A percentile compares a stretch with the other conserved stretches of the same genome.
Conservation (phyloP, 257 asterid species). For the Forsythia suspensa region DNA sequence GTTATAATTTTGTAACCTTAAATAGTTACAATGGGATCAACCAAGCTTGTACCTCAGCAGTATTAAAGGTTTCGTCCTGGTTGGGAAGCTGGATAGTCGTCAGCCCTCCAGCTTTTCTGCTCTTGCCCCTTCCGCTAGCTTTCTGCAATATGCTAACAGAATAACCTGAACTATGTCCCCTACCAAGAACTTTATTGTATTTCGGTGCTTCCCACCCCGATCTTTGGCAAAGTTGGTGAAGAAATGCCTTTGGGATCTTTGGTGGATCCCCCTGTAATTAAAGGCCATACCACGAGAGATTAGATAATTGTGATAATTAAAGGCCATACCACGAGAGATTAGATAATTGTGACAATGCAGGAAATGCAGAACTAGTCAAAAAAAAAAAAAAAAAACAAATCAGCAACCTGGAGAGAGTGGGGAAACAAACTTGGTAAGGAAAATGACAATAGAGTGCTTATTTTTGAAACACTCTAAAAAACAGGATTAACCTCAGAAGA, state of each 20-base stretch:
- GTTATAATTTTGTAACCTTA: slow-evolving; percentile 9
- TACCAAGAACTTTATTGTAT: slow-evolving; percentile 61
- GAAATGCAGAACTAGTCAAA: slow-evolving; percentile 17
- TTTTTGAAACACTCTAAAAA: neutral
- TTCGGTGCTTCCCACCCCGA: slow-evolving; percentile 99
- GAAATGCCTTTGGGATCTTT: slow-evolving; percentile 94
- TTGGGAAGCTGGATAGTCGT: slow-evolving; percentile 73
- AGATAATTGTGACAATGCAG: neutral
- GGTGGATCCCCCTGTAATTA: slow-evolving; percentile 68
- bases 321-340: no score
- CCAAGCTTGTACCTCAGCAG: slow-evolving; percentile 66
- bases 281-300: slow-evolving; percentile 24
- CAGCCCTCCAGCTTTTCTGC: slow-evolving; percentile 96
- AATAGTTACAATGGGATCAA: slow-evolving; percentile 11
- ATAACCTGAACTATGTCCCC: slow-evolving; percentile 54
- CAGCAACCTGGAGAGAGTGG: slow-evolving; percentile 12
- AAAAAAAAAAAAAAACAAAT: slow-evolving; percentile 19
- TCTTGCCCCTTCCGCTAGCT: slow-evolving; percentile 98
- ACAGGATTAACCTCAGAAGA: neutral
- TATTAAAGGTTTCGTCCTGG: slow-evolving; percentile 45
- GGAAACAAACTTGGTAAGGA: neutral
- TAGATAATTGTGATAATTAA: no score
- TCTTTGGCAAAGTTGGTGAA: slow-evolving; percentile 95
- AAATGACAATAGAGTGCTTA: neutral
- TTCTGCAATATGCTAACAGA: slow-evolving; percentile 75